Percentiles rank a stretch among this genome's conserved stretches.
phyloP scores from a whole-genome alignment of 495 filamentous ascomycete species.

The Aspergillus ostianus region DNA sequence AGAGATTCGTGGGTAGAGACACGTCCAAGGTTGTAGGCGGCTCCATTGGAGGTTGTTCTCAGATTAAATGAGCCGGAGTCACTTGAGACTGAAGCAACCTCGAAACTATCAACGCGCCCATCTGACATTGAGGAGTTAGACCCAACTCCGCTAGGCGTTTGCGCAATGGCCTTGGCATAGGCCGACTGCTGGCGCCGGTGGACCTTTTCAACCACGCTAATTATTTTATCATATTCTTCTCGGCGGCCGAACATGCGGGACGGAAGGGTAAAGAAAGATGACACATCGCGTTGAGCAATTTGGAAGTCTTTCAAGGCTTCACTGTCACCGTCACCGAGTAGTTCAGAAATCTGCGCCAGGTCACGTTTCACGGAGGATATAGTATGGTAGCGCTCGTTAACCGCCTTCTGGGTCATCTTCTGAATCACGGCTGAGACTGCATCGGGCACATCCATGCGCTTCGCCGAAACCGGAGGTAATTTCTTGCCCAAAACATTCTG shows the following conservation, averaged over 20 bases:
- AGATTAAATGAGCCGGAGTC: slow-evolving; percentile 54
- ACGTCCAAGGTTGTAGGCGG: slow-evolving; percentile 29
- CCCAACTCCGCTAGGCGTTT: slow-evolving; percentile 43
- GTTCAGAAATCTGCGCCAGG: slow-evolving; percentile 61
- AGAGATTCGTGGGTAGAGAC: slow-evolving; percentile 38
- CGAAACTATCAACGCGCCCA: slow-evolving; percentile 52
- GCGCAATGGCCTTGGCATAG: slow-evolving; percentile 38
- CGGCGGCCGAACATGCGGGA: slow-evolving; percentile 74
- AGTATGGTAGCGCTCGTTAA: slow-evolving; percentile 81
- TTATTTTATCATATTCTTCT: slow-evolving; percentile 64
- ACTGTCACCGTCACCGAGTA: slow-evolving; percentile 73
- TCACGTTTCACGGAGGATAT: slow-evolving; percentile 79
- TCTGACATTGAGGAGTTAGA: slow-evolving; percentile 60
- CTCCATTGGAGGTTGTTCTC: slow-evolving; percentile 38
- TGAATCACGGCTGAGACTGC: slow-evolving; percentile 76
- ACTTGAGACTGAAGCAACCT: slow-evolving; percentile 47
- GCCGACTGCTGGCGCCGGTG: slow-evolving; percentile 59
- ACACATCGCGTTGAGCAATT: slow-evolving; percentile 74
- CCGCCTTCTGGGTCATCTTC: slow-evolving; percentile 84
- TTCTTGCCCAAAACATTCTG: slow-evolving; percentile 78
- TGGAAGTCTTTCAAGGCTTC: slow-evolving; percentile 65
- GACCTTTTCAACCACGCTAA: slow-evolving; percentile 71
- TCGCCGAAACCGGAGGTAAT: slow-evolving; percentile 68
- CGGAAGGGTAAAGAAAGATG: slow-evolving; percentile 82
- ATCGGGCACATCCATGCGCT: slow-evolving; percentile 77